Percentiles rank a stretch among this genome's conserved stretches.
These are phyloP conservation scores for Boeremia exigua DNA, from an alignment of 2,329 filamentous ascomycete species.

Conservation along the genomic window DNA sequence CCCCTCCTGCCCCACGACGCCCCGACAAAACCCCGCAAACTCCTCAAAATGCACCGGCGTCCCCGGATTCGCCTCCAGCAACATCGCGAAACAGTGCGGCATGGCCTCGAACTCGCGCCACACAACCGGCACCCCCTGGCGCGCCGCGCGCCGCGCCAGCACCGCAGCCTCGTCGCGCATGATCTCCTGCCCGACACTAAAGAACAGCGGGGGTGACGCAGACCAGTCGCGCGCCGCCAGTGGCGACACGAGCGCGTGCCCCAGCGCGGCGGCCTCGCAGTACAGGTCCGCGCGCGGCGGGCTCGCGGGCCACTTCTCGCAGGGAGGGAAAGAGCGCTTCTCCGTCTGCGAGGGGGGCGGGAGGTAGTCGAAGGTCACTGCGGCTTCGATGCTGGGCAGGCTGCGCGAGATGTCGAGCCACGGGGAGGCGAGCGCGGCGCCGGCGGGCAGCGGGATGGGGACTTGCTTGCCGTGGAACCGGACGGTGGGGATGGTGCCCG, in stretches of 20 bases:
- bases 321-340: slow-evolving; percentile 52
- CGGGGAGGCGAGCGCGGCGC: slow-evolving; percentile 66
- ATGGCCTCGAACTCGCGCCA: slow-evolving; percentile 80
- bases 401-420: slow-evolving; percentile 75
- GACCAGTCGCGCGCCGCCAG: slow-evolving; percentile 66
- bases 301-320: slow-evolving; percentile 55
- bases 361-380: slow-evolving; percentile 69
- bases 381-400: slow-evolving; percentile 61
- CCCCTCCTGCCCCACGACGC: slow-evolving; percentile 32
- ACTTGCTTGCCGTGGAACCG: slow-evolving; percentile 66
- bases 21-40: slow-evolving; percentile 43
- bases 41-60: slow-evolving; percentile 45
- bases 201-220: slow-evolving; percentile 68
- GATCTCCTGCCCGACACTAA: slow-evolving; percentile 74
- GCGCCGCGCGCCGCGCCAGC: slow-evolving; percentile 62
- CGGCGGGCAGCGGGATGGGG: slow-evolving; percentile 70
- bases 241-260: slow-evolving; percentile 73
- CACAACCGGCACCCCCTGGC: slow-evolving; percentile 65
- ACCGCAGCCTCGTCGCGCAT: slow-evolving; percentile 71
- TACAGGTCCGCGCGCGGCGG: slow-evolving; percentile 57
- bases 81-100: slow-evolving; percentile 71
- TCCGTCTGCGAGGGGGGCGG: slow-evolving; percentile 50
- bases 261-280: slow-evolving; percentile 51
- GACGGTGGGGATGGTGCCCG: slow-evolving; percentile 55
- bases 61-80: slow-evolving; percentile 46